A percentile compares a stretch with the other conserved stretches of the same genome.
Evolutionary conservation across 495 filamentous ascomycete genomes (phyloP).

Genomic region (Aspergillus indologenus): DNA sequence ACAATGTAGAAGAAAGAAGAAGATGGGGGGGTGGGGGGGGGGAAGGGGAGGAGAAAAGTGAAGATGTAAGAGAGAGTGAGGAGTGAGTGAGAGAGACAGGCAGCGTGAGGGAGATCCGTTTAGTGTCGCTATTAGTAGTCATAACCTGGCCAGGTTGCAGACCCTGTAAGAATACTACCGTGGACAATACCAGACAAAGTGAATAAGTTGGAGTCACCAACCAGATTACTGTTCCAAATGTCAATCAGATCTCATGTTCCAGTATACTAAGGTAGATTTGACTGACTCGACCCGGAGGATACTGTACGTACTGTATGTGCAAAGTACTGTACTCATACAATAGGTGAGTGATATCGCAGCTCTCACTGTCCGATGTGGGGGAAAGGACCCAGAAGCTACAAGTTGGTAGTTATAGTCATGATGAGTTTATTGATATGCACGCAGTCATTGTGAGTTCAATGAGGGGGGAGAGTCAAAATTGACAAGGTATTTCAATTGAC

Average conservation of each 20-base stretch:
- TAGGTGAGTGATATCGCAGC: too few species aligned
- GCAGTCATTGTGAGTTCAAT: too few species aligned
- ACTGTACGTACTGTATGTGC: conserved; percentile 5
- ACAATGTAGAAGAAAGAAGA: conserved; percentile 18
- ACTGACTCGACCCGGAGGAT: not conserved
- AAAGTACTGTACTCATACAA: too few species aligned
- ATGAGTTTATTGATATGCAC: not conserved
- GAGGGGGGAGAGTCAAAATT: too few species aligned
- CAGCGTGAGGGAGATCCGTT: conserved; percentile 27
- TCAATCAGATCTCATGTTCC: not conserved
- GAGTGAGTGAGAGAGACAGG: conserved; percentile 20
- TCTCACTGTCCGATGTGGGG: too few species aligned
- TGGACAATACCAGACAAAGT: conserved; percentile 6
- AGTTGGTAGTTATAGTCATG: not conserved
- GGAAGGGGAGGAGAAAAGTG: conserved; percentile 28
- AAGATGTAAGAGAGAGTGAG: conserved; percentile 19
- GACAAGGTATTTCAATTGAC: too few species aligned
- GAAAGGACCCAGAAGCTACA: not conserved
- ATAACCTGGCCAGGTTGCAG: not conserved
- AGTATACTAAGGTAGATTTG: too few species aligned
- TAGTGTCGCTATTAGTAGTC: conserved; percentile 13
- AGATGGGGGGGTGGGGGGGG: conserved; percentile 33
- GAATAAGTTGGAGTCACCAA: not conserved
- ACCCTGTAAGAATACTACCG: conserved; percentile 1
- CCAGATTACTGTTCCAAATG: not conserved